A percentile compares a stretch with the other conserved stretches of the same genome.
These are phyloP conservation scores for Diaporthe velutina DNA, from an alignment of 2,329 filamentous ascomycete genomes.

Conservation along the genomic window DNA sequence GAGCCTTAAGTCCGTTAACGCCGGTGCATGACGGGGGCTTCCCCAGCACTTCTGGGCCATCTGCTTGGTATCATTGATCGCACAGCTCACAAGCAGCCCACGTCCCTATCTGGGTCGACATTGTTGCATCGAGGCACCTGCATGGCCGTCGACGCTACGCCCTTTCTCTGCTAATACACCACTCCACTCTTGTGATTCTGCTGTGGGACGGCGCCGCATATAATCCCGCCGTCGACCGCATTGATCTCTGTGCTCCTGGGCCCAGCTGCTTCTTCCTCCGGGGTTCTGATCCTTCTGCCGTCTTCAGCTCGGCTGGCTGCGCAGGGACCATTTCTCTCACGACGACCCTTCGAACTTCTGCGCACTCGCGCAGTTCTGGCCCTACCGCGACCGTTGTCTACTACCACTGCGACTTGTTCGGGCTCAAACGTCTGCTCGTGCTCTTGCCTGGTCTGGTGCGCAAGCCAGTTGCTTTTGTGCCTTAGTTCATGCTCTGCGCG, in stretches of 20 bases:
- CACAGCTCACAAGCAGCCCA: constrained; percentile 21
- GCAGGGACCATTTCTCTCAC: not conserved
- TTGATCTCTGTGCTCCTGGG: constrained; percentile 1
- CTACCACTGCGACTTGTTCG: not conserved
- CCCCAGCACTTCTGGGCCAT: not conserved
- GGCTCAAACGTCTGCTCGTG: not conserved
- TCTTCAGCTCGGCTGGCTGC: constrained; percentile 18
- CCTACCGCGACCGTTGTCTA: not conserved
- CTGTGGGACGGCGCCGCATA: constrained; percentile 13
- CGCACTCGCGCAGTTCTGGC: not conserved
- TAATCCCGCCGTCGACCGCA: constrained; percentile 30
- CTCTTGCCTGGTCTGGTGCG: constrained; percentile 5
- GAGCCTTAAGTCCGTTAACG: constrained; percentile 19
- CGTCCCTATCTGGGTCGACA: not conserved
- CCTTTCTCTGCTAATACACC: constrained; percentile 7
- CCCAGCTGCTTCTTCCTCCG: not conserved
- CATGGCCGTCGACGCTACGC: constrained; percentile 7
- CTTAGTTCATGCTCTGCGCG: not conserved
- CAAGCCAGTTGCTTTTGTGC: not conserved
- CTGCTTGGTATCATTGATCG: not conserved
- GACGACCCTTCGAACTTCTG: not conserved
- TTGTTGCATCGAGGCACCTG: not conserved
- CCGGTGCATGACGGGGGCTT: not conserved
- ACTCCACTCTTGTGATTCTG: constrained; percentile 24
- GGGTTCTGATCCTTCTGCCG: not conserved